Evolutionary conservation across 305 asterid genomes (phyloP), one percentile per base, ranked within the genome.

Genomic region (Stenogyne calaminthoides): DNA sequence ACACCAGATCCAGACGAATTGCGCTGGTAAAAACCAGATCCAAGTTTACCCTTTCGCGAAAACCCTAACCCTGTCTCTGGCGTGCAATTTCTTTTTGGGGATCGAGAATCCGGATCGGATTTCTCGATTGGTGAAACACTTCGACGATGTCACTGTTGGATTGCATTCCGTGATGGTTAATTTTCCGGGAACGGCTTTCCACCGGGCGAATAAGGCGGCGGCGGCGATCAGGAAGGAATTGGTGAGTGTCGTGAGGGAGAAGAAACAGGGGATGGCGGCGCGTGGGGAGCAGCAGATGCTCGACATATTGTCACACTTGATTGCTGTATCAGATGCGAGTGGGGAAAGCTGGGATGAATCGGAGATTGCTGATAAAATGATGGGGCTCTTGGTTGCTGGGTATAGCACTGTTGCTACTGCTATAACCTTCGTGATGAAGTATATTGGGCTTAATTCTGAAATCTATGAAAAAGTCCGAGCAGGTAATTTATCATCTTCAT

Each of bases 351-450:
- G 55, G 1, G 86, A 85, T 2, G 89, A 86, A n/a, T 69, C 77
- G 8, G 93, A 84, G 51, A 76, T 86, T 27, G 86, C 86, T 4
- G 88, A 83, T 18, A 88, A 86, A 20, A 71, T 88, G 0, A 86
- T 88, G 89, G 94, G 94, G 1, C 7, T 88, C 47, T 9, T 88
- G 6, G 80, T 72, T 2, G 94, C 91, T 0, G 89, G 94, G 1
- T 88, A 86, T 19, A 84, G 87, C 32, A 86, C 91, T 1, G 88
- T 84, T 6, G 88, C 91, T 4, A 86, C 91, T 0, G 70, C 87
- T 6, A 83, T 86, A 0, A 77, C 89, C 9, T 83, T 88, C 70
- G 18, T 86, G 44, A 72, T 86, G 82, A 88, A 88, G 36, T 84
- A 88, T 8, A 82, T 88, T 42, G 91, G 89, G 15, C 69, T 77